Evolutionary conservation across 371 early-diverging fungal genomes (phyloP).

Genomic region (Gilbertella persicaria): DNA sequence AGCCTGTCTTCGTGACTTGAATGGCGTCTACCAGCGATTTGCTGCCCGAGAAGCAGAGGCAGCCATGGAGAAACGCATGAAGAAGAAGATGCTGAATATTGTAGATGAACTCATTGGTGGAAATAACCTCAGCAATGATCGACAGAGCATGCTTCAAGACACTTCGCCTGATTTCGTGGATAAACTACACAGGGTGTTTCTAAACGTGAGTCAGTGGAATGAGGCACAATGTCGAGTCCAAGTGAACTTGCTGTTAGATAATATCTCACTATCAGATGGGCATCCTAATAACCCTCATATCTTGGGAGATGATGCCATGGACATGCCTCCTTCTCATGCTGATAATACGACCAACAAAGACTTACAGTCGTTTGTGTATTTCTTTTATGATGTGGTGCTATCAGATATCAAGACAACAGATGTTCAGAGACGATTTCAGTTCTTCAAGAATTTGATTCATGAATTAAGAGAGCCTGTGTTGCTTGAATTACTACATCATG

Average conservation of each 20-base stretch:
- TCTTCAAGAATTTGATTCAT: constrained; percentile 44
- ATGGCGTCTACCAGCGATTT: constrained; percentile 50
- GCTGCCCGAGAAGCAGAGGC: constrained; percentile 33
- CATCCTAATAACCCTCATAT: constrained; percentile 32
- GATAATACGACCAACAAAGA: constrained; percentile 28
- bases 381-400: constrained; percentile 57
- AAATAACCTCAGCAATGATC: constrained; percentile 19
- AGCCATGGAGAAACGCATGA: constrained; percentile 33
- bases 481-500: constrained; percentile 38
- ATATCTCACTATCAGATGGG: constrained; percentile 47
- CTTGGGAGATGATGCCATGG: constrained; percentile 27
- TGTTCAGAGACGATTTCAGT: constrained; percentile 40
- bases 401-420: constrained; percentile 31
- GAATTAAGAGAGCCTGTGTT: constrained; percentile 43
- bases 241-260: constrained; percentile 57
- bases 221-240: constrained; percentile 64
- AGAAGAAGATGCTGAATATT: constrained; percentile 45
- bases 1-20: constrained; percentile 47
- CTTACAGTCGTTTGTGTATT: constrained; percentile 53
- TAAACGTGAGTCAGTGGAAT: constrained; percentile 61
- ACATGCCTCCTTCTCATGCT: constrained; percentile 10
- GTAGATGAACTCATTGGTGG: constrained; percentile 47
- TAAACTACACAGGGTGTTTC: constrained; percentile 51
- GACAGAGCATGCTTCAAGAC: constrained; percentile 21
- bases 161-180: constrained; percentile 39